phyloP scores from a whole-genome alignment of 192 early-diverging fungal species.

The Umbelopsis isabellina region DNA sequence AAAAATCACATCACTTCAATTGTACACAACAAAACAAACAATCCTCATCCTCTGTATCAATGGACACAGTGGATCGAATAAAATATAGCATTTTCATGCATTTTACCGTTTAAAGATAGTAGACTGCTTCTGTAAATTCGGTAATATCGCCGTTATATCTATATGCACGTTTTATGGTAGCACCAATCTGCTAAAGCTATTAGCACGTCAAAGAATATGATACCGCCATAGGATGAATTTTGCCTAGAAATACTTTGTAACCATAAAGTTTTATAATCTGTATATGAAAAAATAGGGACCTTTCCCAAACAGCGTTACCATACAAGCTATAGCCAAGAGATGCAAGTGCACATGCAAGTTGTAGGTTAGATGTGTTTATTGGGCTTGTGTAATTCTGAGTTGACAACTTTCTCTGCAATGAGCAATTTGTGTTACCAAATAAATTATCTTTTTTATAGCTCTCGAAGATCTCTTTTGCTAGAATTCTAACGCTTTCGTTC shows the following conservation, averaged over 20 bases:
- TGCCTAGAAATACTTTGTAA: slow-evolving; percentile 16
- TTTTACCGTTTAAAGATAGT: background rate
- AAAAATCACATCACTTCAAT: background rate
- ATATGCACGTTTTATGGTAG: slow-evolving; percentile 4
- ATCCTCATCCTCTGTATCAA: background rate
- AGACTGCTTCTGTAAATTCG: background rate
- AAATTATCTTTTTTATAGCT: slow-evolving; percentile 14
- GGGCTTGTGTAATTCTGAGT: background rate
- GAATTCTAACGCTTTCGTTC: background rate
- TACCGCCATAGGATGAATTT: slow-evolving; percentile 10
- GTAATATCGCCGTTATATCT: background rate
- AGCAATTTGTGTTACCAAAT: slow-evolving; percentile 12
- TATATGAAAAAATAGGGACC: background rate
- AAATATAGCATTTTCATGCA: slow-evolving; percentile 7
- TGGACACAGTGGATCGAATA: background rate
- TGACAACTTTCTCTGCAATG: background rate
- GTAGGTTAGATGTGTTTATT: background rate
- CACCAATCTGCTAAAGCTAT: slow-evolving; percentile 1
- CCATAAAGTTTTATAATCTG: background rate
- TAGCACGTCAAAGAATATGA: background rate
- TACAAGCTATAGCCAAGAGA: background rate
- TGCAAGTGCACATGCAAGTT: slow-evolving; percentile 2
- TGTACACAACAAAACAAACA: slow-evolving; percentile 16
- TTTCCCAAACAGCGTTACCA: background rate
- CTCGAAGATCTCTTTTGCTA: background rate